phyloP scores from a whole-genome alignment of 768 basidiomycete species.

The Mycena olivaceomarginata region DNA sequence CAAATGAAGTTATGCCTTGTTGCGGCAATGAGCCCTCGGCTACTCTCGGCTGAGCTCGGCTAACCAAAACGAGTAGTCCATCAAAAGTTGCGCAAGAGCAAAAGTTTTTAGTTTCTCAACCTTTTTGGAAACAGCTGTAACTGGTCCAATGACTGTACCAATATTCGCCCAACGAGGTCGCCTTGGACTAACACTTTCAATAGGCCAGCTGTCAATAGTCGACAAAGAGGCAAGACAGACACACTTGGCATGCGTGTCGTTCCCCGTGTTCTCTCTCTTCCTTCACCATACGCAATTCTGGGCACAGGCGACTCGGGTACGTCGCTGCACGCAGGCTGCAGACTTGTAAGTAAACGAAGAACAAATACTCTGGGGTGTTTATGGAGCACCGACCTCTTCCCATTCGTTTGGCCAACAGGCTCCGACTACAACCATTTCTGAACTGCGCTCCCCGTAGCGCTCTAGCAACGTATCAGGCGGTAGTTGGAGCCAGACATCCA shows the following conservation, averaged over 20 bases:
- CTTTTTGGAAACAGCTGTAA: too few species aligned
- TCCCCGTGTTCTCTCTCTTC: not conserved
- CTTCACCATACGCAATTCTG: conserved; percentile 14
- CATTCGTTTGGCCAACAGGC: not conserved
- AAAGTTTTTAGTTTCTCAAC: too few species aligned
- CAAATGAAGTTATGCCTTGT: too few species aligned
- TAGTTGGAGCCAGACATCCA: conserved; percentile 41
- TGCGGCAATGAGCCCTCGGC: too few species aligned
- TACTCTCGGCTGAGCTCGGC: too few species aligned
- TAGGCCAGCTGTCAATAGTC: not conserved
- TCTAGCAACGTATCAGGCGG: conserved; percentile 30
- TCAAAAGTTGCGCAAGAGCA: too few species aligned
- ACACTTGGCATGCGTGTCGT: not conserved
- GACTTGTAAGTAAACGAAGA: not conserved
- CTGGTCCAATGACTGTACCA: conserved; percentile 36
- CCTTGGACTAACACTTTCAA: conserved; percentile 16
- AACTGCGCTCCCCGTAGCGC: too few species aligned
- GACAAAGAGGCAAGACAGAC: too few species aligned
- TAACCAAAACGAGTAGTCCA: too few species aligned
- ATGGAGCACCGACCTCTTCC: conserved; percentile 29
- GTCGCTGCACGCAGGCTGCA: conserved; percentile 35
- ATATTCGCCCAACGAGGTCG: conserved; percentile 39
- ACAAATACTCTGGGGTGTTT: not conserved
- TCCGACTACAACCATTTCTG: too few species aligned
- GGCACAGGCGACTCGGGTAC: conserved; percentile 40